These are phyloP conservation scores for Phytophthora melonis DNA, from an alignment of 352 stramenopile species.

Conservation along the genomic window DNA sequence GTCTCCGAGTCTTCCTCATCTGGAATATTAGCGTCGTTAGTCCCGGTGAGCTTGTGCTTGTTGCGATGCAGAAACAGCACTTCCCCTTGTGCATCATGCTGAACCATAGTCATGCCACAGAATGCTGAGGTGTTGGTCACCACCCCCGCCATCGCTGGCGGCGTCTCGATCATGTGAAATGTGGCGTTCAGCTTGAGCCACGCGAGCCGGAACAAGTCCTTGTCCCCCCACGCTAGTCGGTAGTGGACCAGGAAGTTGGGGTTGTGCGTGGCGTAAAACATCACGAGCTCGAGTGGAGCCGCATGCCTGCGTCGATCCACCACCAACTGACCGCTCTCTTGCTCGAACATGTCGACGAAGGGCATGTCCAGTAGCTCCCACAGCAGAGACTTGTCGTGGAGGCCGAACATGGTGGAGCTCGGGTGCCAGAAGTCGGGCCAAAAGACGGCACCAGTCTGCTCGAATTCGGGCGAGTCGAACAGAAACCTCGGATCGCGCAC, in stretches of 20 bases:
- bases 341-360: conserved; percentile 73
- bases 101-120: conserved; percentile 66
- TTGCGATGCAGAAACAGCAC: conserved; percentile 69
- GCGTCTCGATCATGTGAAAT: conserved; percentile 65
- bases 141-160: conserved; percentile 49
- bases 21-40: not conserved
- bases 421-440: conserved; percentile 41
- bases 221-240: conserved; percentile 60
- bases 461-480: conserved; percentile 41
- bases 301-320: conserved; percentile 47
- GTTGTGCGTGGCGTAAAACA: conserved; percentile 54
- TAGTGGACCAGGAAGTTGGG: conserved; percentile 51
- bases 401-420: conserved; percentile 37
- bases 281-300: conserved; percentile 39
- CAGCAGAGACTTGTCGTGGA: conserved; percentile 31
- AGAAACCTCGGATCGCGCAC: conserved; percentile 58
- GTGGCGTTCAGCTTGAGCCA: conserved; percentile 55
- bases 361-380: conserved; percentile 60
- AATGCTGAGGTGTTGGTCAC: conserved; percentile 42
- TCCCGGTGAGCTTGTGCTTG: conserved; percentile 48
- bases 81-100: conserved; percentile 41
- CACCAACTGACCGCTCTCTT: conserved; percentile 68
- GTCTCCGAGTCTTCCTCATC: not conserved
- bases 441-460: conserved; percentile 25
- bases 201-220: conserved; percentile 69